Conservation (phyloP, 2,329 filamentous ascomycete genomes). For the Botrytis squamosa region DNA sequence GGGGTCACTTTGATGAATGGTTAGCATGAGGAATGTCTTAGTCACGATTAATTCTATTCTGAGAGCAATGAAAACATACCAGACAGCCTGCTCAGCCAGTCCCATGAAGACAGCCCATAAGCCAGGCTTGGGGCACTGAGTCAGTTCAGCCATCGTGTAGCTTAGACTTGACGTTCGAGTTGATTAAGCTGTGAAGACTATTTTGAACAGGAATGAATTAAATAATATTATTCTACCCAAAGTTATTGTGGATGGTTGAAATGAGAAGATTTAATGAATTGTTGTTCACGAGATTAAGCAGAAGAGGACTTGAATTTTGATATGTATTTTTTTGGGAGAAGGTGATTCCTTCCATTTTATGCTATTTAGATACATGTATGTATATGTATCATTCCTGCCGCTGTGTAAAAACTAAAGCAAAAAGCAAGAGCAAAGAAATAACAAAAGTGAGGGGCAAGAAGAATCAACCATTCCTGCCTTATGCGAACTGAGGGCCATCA, state of each 20-base stretch:
- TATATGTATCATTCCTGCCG: neutral
- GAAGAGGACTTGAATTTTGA: neutral
- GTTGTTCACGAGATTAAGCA: neutral
- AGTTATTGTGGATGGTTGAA: neutral
- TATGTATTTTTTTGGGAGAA: neutral
- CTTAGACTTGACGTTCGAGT: neutral
- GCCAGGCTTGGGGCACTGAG: neutral
- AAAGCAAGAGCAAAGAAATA: neutral
- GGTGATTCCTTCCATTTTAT: neutral
- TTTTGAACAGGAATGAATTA: neutral
- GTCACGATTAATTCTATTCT: too few species aligned
- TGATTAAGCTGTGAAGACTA: neutral
- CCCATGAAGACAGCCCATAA: neutral
- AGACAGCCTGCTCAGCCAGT: neutral
- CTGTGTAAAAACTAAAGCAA: neutral
- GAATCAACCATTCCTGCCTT: neutral
- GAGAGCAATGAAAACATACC: neutral
- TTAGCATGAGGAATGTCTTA: neutral
- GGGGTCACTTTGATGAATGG: neutral
- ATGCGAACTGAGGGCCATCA: neutral
- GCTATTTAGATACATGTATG: neutral
- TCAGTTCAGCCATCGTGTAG: neutral
- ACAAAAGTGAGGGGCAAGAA: neutral
- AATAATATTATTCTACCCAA: neutral
- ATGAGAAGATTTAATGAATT: neutral